Base-by-base conservation (phyloP, 202 grass and related monocot species). In the Zoysia matrella region DNA sequence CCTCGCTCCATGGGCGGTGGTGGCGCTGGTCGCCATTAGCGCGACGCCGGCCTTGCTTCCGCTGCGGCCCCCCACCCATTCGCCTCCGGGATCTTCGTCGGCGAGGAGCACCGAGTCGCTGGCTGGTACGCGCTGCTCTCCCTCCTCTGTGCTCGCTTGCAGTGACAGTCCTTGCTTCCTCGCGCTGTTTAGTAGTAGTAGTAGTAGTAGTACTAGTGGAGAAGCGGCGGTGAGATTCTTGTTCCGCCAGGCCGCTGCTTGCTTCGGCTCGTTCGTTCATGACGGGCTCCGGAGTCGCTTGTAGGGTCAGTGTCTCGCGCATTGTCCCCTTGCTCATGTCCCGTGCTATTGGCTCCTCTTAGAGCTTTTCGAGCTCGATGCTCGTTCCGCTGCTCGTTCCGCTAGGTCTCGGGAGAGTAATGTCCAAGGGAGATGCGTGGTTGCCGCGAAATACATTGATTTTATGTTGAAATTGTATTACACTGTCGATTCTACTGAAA, bases 91-190 rank as follows among this genome's bases (percentile, higher is more conserved):
- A 56, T 2, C 39, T 56, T 56, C 56, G 10, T 48, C 3, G 44
- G 11, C 42, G 4, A 36, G 70, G 8, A 18, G 30, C 56, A 14
- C 44, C 16, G 0, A 7, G 1, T 14, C 6, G 22, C 40, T 68
- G 22, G 11, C 41, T 18, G 76, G 76, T 79, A 68, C 63, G 76
- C 64, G 41, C 14, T 79, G 41, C 64, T 53, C 39, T 22, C 14
- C 30, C 1, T 54, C 50, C 14, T 8, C 14, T 3, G 9, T n/a
- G 1, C 75, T 74, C 15, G 8, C 42, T 39, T 47, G 56, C 44
- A 3, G 16, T 76, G n/a, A n/a, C 1, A 36, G 30, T 36, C 0
- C 1, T 36, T 36, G 30, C 30, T 36, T 36, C 30, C 30, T 36
- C 1, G 30, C 30, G n/a, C n/a, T n/a, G n/a, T 36, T 1, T 36